phyloP scores from a whole-genome alignment of 371 early-diverging fungal species.

The Mucor irregularis region DNA sequence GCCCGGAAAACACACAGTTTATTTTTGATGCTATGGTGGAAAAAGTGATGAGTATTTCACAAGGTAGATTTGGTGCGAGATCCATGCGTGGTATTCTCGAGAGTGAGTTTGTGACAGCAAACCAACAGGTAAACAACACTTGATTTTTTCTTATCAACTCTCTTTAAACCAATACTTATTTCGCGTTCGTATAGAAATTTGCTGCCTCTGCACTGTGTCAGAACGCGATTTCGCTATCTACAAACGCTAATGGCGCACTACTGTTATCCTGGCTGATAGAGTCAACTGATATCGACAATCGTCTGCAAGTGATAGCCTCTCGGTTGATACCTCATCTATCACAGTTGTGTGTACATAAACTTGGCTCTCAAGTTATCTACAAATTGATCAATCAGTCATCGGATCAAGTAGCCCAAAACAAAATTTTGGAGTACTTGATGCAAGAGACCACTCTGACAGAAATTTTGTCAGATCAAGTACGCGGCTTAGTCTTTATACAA shows the following conservation, averaged over 20 bases:
- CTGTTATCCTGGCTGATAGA: constrained; percentile 95
- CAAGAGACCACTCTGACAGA: constrained; percentile 19
- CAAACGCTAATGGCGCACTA: constrained; percentile 90
- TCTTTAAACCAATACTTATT: neutral
- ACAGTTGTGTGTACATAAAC: constrained; percentile 85
- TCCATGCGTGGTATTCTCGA: constrained; percentile 87
- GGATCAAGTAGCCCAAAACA: constrained; percentile 52
- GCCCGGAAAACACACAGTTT: constrained; percentile 64
- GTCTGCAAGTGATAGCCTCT: constrained; percentile 56
- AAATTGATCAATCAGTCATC: constrained; percentile 87
- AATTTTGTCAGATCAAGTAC: constrained; percentile 36
- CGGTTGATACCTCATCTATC: constrained; percentile 74
- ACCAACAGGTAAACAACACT: constrained; percentile 36
- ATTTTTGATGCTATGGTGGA: constrained; percentile 83
- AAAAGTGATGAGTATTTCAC: constrained; percentile 73
- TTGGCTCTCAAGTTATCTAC: constrained; percentile 80
- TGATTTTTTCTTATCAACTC: neutral
- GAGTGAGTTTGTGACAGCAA: constrained; percentile 53
- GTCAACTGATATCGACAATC: constrained; percentile 51
- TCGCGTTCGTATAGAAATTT: constrained; percentile 66
- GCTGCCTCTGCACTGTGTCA: constrained; percentile 85
- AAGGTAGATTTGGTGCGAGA: constrained; percentile 85
- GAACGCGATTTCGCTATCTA: constrained; percentile 75
- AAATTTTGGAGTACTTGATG: constrained; percentile 16
- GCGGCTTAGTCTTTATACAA: constrained; percentile 39